A percentile compares a stretch with the other conserved stretches of the same genome.
Evolutionary conservation across 2,329 filamentous ascomycete species (phyloP).

Genomic region (Penicillium sp.): DNA sequence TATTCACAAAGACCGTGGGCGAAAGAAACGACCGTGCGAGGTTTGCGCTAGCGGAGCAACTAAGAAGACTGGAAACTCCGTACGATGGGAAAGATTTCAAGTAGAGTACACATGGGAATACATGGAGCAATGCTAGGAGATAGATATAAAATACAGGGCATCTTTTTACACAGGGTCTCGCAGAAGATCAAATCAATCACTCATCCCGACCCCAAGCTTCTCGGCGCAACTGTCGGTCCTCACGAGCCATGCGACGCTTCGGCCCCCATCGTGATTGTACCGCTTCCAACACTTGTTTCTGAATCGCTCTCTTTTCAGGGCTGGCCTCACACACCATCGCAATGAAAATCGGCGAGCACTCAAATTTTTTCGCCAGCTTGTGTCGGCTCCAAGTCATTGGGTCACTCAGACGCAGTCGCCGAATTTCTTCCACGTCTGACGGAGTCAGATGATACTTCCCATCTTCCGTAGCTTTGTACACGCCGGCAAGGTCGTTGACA

Average conservation of each 20-base stretch:
- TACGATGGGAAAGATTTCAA: no score
- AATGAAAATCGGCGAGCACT: slow-evolving; percentile 58
- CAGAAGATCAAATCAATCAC: slow-evolving; percentile 22
- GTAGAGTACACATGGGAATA: no score
- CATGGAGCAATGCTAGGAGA: no score
- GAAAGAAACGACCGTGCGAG: no score
- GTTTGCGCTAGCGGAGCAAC: no score
- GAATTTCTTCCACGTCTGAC: slow-evolving; percentile 55
- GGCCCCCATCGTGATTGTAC: slow-evolving; percentile 57
- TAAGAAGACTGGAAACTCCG: no score
- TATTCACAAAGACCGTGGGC: no score
- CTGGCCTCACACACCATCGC: slow-evolving; percentile 54
- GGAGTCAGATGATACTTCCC: slow-evolving; percentile 58
- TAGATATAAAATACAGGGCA: no score
- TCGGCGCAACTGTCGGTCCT: slow-evolving; percentile 56
- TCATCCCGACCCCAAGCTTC: slow-evolving; percentile 56
- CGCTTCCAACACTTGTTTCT: slow-evolving; percentile 46
- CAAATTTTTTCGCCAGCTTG: slow-evolving; percentile 57
- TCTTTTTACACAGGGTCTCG: no score
- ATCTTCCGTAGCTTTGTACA: slow-evolving; percentile 48
- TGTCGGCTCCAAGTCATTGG: slow-evolving; percentile 55
- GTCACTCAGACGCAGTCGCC: slow-evolving; percentile 49
- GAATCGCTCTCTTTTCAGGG: slow-evolving; percentile 44
- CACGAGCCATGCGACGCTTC: slow-evolving; percentile 54
- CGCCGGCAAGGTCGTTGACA: slow-evolving; percentile 40